Evolutionary conservation across 805 yeast species (phyloP).

Genomic region (Candida boleticola): DNA sequence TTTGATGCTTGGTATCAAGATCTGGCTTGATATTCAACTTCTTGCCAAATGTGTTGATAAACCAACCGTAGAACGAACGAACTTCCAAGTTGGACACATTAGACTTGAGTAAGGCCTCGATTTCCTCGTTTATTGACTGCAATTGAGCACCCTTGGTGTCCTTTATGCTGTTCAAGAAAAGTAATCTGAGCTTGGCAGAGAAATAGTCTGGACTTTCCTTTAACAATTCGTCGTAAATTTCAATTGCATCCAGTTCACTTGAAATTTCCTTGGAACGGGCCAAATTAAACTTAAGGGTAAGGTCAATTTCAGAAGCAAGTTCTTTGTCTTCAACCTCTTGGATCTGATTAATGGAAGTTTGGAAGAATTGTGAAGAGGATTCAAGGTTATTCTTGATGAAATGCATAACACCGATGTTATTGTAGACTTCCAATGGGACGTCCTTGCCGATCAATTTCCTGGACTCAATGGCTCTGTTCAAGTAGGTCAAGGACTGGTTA

Average conservation of each 20-base stretch:
- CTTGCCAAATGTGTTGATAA: conserved; percentile 58
- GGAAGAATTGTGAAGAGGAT: conserved; percentile 57
- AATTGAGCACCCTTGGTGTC: conserved; percentile 34
- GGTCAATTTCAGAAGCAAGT: conserved; percentile 38
- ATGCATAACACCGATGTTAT: conserved; percentile 83
- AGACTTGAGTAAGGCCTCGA: conserved; percentile 51
- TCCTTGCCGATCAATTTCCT: conserved; percentile 41
- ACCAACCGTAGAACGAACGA: conserved; percentile 93
- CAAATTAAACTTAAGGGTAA: conserved; percentile 54
- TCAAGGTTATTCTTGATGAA: conserved; percentile 61
- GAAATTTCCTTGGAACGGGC: conserved; percentile 70
- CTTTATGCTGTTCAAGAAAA: conserved; percentile 57
- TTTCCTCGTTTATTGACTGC: conserved; percentile 43
- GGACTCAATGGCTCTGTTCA: conserved; percentile 60
- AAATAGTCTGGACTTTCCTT: conserved; percentile 64
- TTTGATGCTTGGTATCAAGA: conserved; percentile 75
- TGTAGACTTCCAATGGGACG: conserved; percentile 59
- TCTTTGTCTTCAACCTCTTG: conserved; percentile 26
- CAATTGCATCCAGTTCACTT: conserved; percentile 36
- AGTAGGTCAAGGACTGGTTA: conserved; percentile 62
- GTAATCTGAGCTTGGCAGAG: conserved; percentile 70
- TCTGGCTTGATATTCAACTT: conserved; percentile 48
- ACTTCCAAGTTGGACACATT: conserved; percentile 70
- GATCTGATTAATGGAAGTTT: conserved; percentile 43
- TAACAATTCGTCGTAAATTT: conserved; percentile 56